These are phyloP conservation scores for Cyamopsis tetragonoloba DNA, from an alignment of 306 rosid species.

Conservation along the genomic window DNA sequence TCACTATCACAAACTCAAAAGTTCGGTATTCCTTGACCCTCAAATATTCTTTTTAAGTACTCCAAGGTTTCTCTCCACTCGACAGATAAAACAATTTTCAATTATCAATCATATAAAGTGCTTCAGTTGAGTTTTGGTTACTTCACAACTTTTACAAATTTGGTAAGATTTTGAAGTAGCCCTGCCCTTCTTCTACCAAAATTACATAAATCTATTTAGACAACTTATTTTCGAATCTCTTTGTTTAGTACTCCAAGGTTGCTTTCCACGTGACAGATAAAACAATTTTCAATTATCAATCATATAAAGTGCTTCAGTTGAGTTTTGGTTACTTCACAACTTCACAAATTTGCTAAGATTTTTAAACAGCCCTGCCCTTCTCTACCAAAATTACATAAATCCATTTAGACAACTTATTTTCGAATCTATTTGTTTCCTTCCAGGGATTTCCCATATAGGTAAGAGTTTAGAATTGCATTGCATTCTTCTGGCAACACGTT, in stretches of 20 bases:
- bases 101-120: neutral
- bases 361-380: too few species aligned
- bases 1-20: neutral
- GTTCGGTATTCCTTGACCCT: neutral
- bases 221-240: too few species aligned
- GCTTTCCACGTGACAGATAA: neutral
- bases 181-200: too few species aligned
- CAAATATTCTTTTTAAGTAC: neutral
- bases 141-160: neutral
- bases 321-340: neutral
- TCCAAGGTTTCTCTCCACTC: neutral
- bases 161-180: neutral
- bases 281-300: neutral
- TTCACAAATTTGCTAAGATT: neutral
- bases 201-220: too few species aligned
- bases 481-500: neutral
- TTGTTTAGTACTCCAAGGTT: neutral
- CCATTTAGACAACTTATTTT: too few species aligned
- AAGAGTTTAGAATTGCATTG: conserved; percentile 18
- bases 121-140: neutral
- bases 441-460: too few species aligned
- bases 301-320: neutral
- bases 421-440: too few species aligned
- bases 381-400: too few species aligned
- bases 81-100: neutral